Conservation (phyloP, 2,329 filamentous ascomycete species). For the Fusarium tuaranense region DNA sequence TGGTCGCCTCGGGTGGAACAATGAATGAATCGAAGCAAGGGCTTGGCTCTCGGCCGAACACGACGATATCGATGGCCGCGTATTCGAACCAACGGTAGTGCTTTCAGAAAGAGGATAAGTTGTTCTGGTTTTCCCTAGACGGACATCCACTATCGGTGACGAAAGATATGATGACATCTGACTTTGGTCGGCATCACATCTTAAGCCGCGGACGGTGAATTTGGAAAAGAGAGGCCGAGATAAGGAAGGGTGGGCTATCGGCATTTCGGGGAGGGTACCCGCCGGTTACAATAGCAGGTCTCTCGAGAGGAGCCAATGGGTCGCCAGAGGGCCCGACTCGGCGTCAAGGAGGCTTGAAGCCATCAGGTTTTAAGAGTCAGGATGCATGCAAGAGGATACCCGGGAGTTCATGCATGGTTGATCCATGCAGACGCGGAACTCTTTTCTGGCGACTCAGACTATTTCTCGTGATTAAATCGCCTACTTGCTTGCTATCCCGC, state of each 20-base stretch:
- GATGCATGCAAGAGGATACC: background rate
- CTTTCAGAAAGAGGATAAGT: background rate
- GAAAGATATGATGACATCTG: background rate
- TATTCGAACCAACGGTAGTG: background rate
- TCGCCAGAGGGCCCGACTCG: background rate
- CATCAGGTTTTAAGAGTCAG: background rate
- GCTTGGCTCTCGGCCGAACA: background rate
- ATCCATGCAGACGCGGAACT: slow-evolving; percentile 4
- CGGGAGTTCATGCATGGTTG: slow-evolving; percentile 1
- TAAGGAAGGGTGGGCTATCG: background rate
- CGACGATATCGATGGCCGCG: background rate
- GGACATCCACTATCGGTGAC: background rate
- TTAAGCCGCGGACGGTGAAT: background rate
- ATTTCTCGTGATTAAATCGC: background rate
- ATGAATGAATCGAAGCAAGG: background rate
- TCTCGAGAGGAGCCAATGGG: background rate
- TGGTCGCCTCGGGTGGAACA: background rate
- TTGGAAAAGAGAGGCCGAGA: background rate
- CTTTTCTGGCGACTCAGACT: background rate
- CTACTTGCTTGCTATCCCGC: background rate
- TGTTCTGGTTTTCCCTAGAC: background rate
- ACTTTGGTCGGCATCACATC: background rate
- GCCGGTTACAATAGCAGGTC: background rate
- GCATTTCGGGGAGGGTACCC: background rate
- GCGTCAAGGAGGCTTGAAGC: background rate